Conservation (phyloP, 768 basidiomycete species). For the Leccinellum luteum region DNA sequence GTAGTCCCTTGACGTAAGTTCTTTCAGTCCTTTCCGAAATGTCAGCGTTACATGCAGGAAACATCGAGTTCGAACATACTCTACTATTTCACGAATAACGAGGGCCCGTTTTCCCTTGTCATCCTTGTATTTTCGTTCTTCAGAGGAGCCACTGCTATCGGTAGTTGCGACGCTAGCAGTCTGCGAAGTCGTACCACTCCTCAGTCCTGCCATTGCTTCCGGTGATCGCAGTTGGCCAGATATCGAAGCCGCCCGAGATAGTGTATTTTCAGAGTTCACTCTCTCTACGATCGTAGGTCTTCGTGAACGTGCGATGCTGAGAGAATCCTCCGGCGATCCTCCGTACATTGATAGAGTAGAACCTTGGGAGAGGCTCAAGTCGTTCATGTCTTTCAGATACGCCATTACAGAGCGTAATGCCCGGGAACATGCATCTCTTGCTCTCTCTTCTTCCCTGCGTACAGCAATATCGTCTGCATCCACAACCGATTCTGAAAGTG, state of each 20-base stretch:
- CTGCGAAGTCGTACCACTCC: constrained; percentile 58
- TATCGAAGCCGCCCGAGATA: constrained; percentile 47
- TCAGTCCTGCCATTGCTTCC: constrained; percentile 59
- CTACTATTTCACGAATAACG: constrained; percentile 87
- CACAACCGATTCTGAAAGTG: constrained; percentile 46
- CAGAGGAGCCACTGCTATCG: constrained; percentile 68
- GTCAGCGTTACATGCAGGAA: constrained; percentile 9
- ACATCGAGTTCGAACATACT: constrained; percentile 48
- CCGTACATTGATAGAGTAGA: constrained; percentile 60
- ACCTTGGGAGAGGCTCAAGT: constrained; percentile 68
- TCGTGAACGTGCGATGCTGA: constrained; percentile 46
- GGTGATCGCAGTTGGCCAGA: constrained; percentile 60
- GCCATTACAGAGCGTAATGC: constrained; percentile 92
- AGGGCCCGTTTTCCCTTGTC: constrained; percentile 82
- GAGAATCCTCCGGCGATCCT: constrained; percentile 43
- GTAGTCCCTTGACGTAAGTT: constrained; percentile 91
- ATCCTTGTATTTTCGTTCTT: constrained; percentile 89
- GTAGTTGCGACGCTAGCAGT: constrained; percentile 73
- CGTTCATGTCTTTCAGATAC: constrained; percentile 94
- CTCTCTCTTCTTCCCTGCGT: constrained; percentile 69
- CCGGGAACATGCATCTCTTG: constrained; percentile 68
- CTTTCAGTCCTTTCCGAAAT: constrained; percentile 73
- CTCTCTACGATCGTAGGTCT: constrained; percentile 66
- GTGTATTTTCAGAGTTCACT: constrained; percentile 44
- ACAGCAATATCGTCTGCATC: constrained; percentile 42